Conservation (phyloP, 345 rosid genomes). For the Gossypium sturtianum region DNA sequence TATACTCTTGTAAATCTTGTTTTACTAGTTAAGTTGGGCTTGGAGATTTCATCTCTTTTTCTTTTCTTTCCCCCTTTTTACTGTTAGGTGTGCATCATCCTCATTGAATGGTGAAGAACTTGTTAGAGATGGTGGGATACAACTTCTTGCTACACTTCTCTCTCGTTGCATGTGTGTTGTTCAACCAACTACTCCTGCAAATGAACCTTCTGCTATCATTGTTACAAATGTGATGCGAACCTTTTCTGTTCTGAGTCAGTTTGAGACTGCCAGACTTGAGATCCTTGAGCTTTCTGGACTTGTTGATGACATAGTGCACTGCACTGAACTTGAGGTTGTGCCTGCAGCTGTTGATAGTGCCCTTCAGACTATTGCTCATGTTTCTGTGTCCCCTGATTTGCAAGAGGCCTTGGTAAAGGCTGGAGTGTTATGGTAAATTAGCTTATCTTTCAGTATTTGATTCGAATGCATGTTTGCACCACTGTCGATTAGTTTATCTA, state of each 20-base stretch:
- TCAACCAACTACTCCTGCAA: slow-evolving; percentile 89
- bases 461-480: slow-evolving; percentile 5
- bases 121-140: slow-evolving; percentile 93
- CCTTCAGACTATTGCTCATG: slow-evolving; percentile 72
- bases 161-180: slow-evolving; percentile 93
- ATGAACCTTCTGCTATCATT: slow-evolving; percentile 86
- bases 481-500: not conserved
- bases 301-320: slow-evolving; percentile 87
- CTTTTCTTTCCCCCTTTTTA: not conserved
- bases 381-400: slow-evolving; percentile 79
- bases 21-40: slow-evolving; percentile 8
- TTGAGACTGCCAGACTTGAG: slow-evolving; percentile 84
- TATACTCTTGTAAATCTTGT: slow-evolving; percentile 7
- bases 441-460: not conserved
- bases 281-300: slow-evolving; percentile 68
- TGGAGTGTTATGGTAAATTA: slow-evolving; percentile 83
- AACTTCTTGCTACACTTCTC: slow-evolving; percentile 81
- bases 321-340: slow-evolving; percentile 87
- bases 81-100: slow-evolving; percentile 82
- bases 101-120: slow-evolving; percentile 98
- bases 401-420: slow-evolving; percentile 82
- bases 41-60: not conserved
- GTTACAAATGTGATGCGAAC: slow-evolving; percentile 91
- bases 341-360: slow-evolving; percentile 95
- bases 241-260: slow-evolving; percentile 77